Evolutionary conservation across 371 early-diverging fungal genomes (phyloP), one percentile per base, ranked within the genome.

Genomic region (Funneliformis caledonium): DNA sequence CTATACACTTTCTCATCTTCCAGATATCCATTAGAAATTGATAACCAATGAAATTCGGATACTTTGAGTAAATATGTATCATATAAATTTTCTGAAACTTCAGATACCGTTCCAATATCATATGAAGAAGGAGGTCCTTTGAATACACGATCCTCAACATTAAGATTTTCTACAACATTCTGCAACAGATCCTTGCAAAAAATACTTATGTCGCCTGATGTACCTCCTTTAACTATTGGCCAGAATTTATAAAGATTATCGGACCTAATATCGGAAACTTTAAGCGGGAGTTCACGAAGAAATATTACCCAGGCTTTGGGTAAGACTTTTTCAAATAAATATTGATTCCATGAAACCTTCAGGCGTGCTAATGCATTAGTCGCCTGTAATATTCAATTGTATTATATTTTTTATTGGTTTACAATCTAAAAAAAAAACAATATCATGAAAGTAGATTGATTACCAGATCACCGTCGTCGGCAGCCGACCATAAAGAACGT

Each of bases 331-430:
- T 81, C 16, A 65, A 85, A 85, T 19, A 85, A 43, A 50, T 85
- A 82, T 12, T 79, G 70, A 33, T 85, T 85, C 85, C 85, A 85
- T 0, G 19, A 56, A 11, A 82, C 81, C 72, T 85, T 85, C 73
- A 85, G 80, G 26, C 76, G 60, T 1, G 85, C 85, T n/a, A 72
- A 50, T 31, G 73, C 22, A 52, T 52, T 31, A 52, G 19, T 9
- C 1, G 56, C 73, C 73, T 72, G 7, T 14, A 37, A 56, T 7
- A 19, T 56, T 19, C 56, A 33, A 65, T 45, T 7, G 26, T 26
- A 67, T 6, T 33, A 37, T 42, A 31, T 56, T 19, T 56, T 22
- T 11, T 8, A 48, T 11, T 70, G 19, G 11, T 43, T 11, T 10
- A 45, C 19, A 43, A 2, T 4, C 3, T 2, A 70, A n/a, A n/a